Evolutionary conservation across 768 basidiomycete genomes (phyloP).

Genomic region (Paxillus involutus): DNA sequence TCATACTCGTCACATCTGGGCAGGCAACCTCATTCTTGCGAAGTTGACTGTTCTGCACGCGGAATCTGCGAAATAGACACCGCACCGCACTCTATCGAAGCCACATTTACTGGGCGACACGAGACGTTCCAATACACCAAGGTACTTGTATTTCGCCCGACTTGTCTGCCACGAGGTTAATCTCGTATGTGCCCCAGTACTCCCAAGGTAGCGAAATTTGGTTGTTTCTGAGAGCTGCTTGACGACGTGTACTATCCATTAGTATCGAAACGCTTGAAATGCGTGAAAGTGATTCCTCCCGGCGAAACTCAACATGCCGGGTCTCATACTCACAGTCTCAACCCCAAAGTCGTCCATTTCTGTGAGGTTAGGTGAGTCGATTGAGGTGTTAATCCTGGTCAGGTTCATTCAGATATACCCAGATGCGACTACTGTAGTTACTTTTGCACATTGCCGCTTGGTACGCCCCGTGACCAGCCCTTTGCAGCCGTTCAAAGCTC

Average conservation of each 20-base stretch:
- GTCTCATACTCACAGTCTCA: conserved; percentile 42
- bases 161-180: too few species aligned
- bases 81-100: conserved; percentile 51
- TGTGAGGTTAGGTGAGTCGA: conserved; percentile 43
- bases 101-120: conserved; percentile 53
- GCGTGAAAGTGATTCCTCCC: conserved; percentile 42
- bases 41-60: conserved; percentile 34
- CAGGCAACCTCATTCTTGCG: conserved; percentile 49
- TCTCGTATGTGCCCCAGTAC: too few species aligned
- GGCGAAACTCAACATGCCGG: conserved; percentile 39
- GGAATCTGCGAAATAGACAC: conserved; percentile 54
- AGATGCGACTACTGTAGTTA: conserved; percentile 43
- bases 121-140: conserved; percentile 60
- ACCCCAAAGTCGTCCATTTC: conserved; percentile 38
- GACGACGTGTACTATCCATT: background rate
- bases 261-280: conserved; percentile 49
- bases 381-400: too few species aligned
- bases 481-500: background rate
- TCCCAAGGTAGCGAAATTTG: too few species aligned
- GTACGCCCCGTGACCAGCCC: conserved; percentile 23
- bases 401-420: too few species aligned
- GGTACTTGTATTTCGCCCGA: conserved; percentile 26
- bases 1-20: too few species aligned
- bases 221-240: too few species aligned
- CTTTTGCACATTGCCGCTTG: conserved; percentile 50